These are phyloP conservation scores for Phytopythium montanum DNA, from an alignment of 352 stramenopile genomes.

Conservation along the genomic window DNA sequence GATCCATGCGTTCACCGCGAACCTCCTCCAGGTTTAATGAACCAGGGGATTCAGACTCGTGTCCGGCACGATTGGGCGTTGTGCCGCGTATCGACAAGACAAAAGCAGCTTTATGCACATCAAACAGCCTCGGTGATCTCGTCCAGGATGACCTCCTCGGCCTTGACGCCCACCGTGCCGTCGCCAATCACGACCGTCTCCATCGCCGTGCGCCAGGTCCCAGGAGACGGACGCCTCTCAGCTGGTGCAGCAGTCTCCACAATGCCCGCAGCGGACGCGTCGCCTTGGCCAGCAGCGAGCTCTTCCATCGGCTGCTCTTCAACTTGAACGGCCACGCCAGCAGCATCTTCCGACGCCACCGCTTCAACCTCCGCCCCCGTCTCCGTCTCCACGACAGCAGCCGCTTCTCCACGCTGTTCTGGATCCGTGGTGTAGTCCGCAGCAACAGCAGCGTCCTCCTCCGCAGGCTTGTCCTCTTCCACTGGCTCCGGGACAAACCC, in stretches of 20 bases:
- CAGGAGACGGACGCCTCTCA: neutral
- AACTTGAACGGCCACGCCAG: neutral
- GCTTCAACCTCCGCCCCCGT: neutral
- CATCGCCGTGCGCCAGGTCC: constrained; percentile 18
- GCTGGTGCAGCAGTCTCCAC: neutral
- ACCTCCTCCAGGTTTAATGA: constrained; percentile 9
- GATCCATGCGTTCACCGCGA: constrained; percentile 33
- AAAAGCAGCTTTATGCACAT: neutral
- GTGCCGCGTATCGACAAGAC: neutral
- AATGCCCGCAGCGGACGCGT: constrained; percentile 2
- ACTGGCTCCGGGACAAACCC: constrained; percentile 38
- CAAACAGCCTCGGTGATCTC: constrained; percentile 58
- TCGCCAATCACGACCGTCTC: constrained; percentile 35
- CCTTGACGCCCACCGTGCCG: constrained; percentile 38
- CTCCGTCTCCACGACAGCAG: neutral
- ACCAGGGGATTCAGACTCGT: constrained; percentile 12
- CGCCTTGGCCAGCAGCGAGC: constrained; percentile 2
- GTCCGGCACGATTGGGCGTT: constrained; percentile 9
- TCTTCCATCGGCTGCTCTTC: constrained; percentile 4
- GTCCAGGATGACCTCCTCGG: constrained; percentile 49
- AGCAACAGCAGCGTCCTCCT: neutral
- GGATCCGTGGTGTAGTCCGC: neutral
- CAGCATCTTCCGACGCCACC: neutral
- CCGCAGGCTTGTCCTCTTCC: constrained; percentile 1
- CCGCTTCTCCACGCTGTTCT: neutral